Evolutionary conservation across 345 rosid species (phyloP), one percentile per base, ranked within the genome.

Genomic region (Populus davidiana): DNA sequence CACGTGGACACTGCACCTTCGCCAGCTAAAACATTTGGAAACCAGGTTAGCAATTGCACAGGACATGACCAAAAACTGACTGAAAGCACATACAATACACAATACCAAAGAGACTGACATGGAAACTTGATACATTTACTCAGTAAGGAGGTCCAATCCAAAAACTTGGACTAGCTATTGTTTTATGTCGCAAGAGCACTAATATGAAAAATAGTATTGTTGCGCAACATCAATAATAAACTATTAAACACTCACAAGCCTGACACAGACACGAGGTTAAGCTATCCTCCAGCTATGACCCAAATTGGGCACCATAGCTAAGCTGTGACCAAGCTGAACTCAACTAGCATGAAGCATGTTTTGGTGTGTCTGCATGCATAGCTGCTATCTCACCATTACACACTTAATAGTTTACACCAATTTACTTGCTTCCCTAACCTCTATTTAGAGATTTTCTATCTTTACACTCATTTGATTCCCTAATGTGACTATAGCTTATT

Each of bases 1-100:
- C 94, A 66, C 93, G 90, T 3, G 94, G 94, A 54, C 97, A 92
- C 71, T 92, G 94, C 73, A 92, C 93, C 39, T 88, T 90, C 49
- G 91, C 97, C 85, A 89, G 77, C 97, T 92, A 86, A 73, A 71
- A 82, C 70, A n/a, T 71, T 29, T 52, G n/a, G 71, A 62, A 69
- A 65, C 38, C 20, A 63, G 47, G 35, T 62, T 33, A 81, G 49
- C 16, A 27, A n/a, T 43, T 61, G 71, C 69, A 27, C 50, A 16
- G 69, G 12, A 47, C 23, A 83, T 52, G 4, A 13, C 31, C 16
- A 20, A 44, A 47, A 13, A 69, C 63, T 18, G 61, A 31, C 71
- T 49, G 39, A 67, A 64, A 16, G 29, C 33, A 59, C 18, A 67
- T 14, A 67, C n/a, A 64, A 21, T 49, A 29, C 33, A 70, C 54